Evolutionary conservation across 1,284 basidiomycete species (phyloP).

Genomic region (Ceratobasidium sp.): DNA sequence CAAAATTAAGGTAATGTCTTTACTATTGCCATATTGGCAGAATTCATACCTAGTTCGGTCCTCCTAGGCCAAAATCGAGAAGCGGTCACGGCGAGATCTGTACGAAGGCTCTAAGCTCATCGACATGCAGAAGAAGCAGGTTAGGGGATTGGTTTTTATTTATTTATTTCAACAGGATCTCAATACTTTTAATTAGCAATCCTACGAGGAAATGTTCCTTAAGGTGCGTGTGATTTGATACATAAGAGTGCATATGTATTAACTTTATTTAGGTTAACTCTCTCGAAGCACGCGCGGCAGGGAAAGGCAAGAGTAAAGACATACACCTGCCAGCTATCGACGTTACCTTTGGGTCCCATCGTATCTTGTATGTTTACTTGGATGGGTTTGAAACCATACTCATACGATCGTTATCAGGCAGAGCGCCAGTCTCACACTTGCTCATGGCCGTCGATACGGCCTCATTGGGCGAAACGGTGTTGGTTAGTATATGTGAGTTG

Average conservation of each 20-base stretch:
- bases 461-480: conserved; percentile 85
- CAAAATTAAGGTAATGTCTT: conserved; percentile 81
- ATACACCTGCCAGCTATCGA: conserved; percentile 97
- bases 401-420: conserved; percentile 63
- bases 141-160: conserved; percentile 54
- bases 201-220: conserved; percentile 99
- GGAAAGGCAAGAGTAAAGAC: conserved; percentile 97
- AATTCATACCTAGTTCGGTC: background rate
- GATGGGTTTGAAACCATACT: conserved; percentile 47
- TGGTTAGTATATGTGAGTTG: conserved; percentile 37
- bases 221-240: conserved; percentile 65
- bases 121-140: conserved; percentile 92
- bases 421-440: conserved; percentile 88
- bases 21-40: background rate
- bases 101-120: conserved; percentile 98
- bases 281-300: conserved; percentile 80
- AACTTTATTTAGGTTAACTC: conserved; percentile 86
- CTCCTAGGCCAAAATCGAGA: conserved; percentile 92
- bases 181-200: conserved; percentile 73
- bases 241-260: background rate
- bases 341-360: conserved; percentile 93
- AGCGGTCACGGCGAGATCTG: conserved; percentile 87
- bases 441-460: conserved; percentile 90
- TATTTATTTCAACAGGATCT: conserved; percentile 8
- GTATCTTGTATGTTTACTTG: conserved; percentile 81